A percentile compares a stretch with the other conserved stretches of the same genome.
These are phyloP conservation scores for Lentinula lateritia DNA, from an alignment of 768 basidiomycete species.

Conservation along the genomic window DNA sequence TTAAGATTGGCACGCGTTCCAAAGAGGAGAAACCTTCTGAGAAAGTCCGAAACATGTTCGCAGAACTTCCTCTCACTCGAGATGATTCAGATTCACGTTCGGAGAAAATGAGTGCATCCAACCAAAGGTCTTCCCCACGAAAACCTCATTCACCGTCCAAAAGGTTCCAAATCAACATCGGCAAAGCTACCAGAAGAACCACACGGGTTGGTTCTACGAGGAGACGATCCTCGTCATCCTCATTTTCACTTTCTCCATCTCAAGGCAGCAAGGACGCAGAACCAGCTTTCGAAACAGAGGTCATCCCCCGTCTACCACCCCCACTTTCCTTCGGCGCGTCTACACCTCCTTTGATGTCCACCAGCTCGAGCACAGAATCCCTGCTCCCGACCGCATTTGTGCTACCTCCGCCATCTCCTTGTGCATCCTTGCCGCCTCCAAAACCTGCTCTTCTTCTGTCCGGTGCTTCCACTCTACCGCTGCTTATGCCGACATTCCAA, in stretches of 20 bases:
- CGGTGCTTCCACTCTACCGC: background rate
- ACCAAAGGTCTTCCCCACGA: constrained; percentile 35
- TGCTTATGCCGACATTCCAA: constrained; percentile 10
- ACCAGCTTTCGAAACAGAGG: constrained; percentile 49
- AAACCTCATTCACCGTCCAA: constrained; percentile 19
- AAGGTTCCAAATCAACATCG: constrained; percentile 28
- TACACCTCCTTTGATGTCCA: constrained; percentile 7
- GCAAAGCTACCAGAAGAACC: constrained; percentile 43
- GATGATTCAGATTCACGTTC: constrained; percentile 6
- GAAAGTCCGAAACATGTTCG: constrained; percentile 59
- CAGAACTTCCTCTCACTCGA: constrained; percentile 47
- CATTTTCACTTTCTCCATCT: constrained; percentile 24
- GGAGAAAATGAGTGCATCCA: constrained; percentile 28
- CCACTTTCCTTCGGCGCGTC: background rate
- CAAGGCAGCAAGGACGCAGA: constrained; percentile 19
- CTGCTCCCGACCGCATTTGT: constrained; percentile 69
- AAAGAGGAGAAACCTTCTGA: constrained; percentile 71
- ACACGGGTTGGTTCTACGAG: constrained; percentile 27
- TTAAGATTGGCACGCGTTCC: constrained; percentile 46
- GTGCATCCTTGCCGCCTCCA: constrained; percentile 50
- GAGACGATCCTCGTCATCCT: constrained; percentile 37
- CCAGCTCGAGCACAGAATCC: constrained; percentile 26
- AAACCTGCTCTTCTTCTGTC: constrained; percentile 32
- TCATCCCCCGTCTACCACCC: constrained; percentile 27
- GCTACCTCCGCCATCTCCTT: constrained; percentile 73